Evolutionary conservation across 202 grass and related monocot genomes (phyloP).

Genomic region (Elaeis oleifera): DNA sequence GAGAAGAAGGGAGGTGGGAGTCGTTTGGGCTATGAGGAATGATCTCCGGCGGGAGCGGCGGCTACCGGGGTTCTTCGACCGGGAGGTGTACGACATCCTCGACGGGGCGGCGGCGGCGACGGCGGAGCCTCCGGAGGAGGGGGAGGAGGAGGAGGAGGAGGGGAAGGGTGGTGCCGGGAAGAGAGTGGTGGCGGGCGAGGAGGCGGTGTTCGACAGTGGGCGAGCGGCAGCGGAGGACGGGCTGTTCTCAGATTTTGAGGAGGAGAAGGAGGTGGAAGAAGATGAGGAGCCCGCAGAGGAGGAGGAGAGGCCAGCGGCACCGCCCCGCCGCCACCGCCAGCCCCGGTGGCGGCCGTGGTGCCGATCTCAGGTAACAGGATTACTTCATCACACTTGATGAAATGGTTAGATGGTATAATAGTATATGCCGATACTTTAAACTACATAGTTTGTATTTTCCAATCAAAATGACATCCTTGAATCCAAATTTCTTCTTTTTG

Average conservation of each 20-base stretch:
- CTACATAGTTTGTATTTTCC: too few species aligned
- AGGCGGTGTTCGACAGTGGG: constrained; percentile 25
- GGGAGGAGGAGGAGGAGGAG: constrained; percentile 28
- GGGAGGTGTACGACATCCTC: constrained; percentile 80
- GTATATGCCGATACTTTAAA: neutral
- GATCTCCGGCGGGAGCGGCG: constrained; percentile 62
- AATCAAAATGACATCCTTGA: too few species aligned
- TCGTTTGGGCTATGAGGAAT: constrained; percentile 88
- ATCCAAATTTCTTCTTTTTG: too few species aligned
- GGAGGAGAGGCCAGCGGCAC: constrained; percentile 24
- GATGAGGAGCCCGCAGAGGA: constrained; percentile 21
- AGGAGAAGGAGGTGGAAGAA: constrained; percentile 7
- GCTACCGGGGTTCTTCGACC: constrained; percentile 78
- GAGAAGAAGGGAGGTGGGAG: constrained; percentile 22
- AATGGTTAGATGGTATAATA: neutral
- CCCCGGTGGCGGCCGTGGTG: constrained; percentile 16
- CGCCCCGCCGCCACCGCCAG: neutral
- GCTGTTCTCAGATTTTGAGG: constrained; percentile 38
- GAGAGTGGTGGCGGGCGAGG: constrained; percentile 17
- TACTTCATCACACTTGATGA: neutral
- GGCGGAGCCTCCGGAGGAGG: neutral
- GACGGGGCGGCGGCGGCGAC: constrained; percentile 32
- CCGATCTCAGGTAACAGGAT: constrained; percentile 35
- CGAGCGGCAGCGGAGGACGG: constrained; percentile 19
- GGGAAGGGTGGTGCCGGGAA: constrained; percentile 22